Evolutionary conservation across 148 eudicot genomes (phyloP), one percentile per base, ranked within the genome.

Genomic region (Vaccinium vitisidaea): DNA sequence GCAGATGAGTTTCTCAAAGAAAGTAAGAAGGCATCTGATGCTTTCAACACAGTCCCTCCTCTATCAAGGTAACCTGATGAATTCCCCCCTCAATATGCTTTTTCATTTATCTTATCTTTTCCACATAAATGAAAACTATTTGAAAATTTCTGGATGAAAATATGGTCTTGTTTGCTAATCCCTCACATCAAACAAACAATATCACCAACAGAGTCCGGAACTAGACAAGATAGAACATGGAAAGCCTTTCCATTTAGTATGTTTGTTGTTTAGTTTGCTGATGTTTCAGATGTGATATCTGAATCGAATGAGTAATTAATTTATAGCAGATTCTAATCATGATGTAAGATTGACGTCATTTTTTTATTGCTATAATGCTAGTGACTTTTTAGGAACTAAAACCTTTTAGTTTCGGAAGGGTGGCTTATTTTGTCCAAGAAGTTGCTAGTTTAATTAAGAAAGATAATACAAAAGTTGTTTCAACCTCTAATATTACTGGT

Each of bases 1-100:
- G 98, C 98, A 36, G 99, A 95, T 74, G 99, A 92, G 91, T 95
- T 91, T 89, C 96, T 97, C 43, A 95, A 97, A 83, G 98, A 97
- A 87, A 92, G 98, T 85, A 97, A 97, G 84, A 97, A 92, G 87
- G 87, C 93, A 32, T 92, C 91, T 87, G 99, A 97, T 88, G 93
- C 94, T 83, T 97, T 97, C 85, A 92, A 97, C 83, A 82, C 83
- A 53, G 88, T 94, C 46, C 84, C 90, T 86, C 99, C 99, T 84
- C 77, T 94, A 73, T 97, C 99, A 79, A 90, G 98, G 99, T 97
- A 91, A 75, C 70, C 50, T 70, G 19, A 61, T 70, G 79, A 80
- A 18, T 30, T 63, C 48, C 56, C 32, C 52, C 25, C 48, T 48
- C 46, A 48, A 25, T 56, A 30, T 36, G 16, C 46, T 79, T 18